phyloP scores from a whole-genome alignment of 2,329 filamentous ascomycete species.

The Alternaria alternata region DNA sequence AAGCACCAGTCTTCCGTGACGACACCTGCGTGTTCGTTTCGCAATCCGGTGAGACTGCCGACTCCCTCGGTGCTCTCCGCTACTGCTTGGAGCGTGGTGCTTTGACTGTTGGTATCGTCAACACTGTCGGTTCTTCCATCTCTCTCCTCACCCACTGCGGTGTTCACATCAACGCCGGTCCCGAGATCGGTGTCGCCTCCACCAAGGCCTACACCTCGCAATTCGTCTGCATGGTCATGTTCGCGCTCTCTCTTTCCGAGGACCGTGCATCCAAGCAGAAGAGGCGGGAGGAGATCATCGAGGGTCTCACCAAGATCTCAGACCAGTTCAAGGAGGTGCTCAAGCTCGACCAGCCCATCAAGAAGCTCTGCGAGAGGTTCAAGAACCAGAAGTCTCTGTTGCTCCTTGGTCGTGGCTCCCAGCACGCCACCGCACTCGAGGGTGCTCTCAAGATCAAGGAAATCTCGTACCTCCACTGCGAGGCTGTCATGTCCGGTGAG shows the following conservation, averaged over 20 bases:
- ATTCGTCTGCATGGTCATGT: conserved; percentile 99
- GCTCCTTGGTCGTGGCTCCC: conserved; percentile 90
- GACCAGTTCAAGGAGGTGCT: conserved; percentile 92
- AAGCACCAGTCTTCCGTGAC: conserved; percentile 98
- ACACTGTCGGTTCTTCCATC: conserved; percentile 97
- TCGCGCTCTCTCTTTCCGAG: conserved; percentile 93
- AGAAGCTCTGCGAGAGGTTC: conserved; percentile 92
- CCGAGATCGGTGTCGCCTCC: conserved; percentile 97
- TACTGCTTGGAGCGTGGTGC: conserved; percentile 99
- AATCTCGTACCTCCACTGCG: conserved; percentile 99
- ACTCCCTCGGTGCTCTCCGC: conserved; percentile 94
- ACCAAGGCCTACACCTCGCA: conserved; percentile 99
- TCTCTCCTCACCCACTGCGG: conserved; percentile 98
- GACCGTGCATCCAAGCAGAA: conserved; percentile 94
- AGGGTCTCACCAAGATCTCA: conserved; percentile 86
- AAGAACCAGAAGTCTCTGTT: conserved; percentile 97
- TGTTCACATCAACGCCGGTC: conserved; percentile 99
- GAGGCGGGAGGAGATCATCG: conserved; percentile 94
- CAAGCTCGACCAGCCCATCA: conserved; percentile 90
- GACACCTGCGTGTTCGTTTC: conserved; percentile 99
- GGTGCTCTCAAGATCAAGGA: conserved; percentile 99
- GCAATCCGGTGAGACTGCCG: conserved; percentile 97
- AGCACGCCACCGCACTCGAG: conserved; percentile 96
- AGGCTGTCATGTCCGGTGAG: conserved; percentile 99
- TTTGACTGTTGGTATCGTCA: conserved; percentile 96